phyloP scores from a whole-genome alignment of 768 basidiomycete genomes.

The Krasilnikovozyma curviuscula region DNA sequence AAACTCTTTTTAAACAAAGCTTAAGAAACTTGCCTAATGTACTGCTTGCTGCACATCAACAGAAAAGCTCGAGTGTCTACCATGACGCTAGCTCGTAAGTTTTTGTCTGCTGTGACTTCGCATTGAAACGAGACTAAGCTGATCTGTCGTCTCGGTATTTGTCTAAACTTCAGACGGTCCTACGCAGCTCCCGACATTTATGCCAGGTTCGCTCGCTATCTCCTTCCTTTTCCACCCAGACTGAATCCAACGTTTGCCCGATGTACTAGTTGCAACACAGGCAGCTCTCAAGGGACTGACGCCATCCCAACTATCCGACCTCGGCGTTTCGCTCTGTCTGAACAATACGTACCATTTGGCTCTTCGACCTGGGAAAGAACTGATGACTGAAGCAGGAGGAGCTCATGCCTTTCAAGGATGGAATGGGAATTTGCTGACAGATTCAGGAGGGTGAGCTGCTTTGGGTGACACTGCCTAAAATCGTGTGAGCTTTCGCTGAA shows the following conservation, averaged over 20 bases:
- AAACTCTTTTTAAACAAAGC: background rate
- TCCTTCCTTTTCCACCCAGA: constrained; percentile 61
- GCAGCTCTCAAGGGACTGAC: constrained; percentile 84
- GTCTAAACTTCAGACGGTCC: constrained; percentile 39
- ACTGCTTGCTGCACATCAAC: background rate
- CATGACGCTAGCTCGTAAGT: constrained; percentile 56
- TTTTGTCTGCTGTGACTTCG: constrained; percentile 22
- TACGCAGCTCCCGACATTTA: constrained; percentile 73
- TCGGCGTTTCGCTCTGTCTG: constrained; percentile 57
- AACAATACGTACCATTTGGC: constrained; percentile 85
- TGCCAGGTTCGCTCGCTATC: no score
- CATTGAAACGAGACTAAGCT: background rate
- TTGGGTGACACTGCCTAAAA: background rate
- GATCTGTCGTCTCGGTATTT: constrained; percentile 8
- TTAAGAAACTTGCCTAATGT: background rate
- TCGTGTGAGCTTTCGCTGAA: background rate
- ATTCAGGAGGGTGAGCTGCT: constrained; percentile 35
- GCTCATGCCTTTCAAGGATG: constrained; percentile 84
- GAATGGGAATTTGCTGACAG: constrained; percentile 60
- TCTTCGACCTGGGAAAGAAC: constrained; percentile 58
- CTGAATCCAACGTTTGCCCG: background rate
- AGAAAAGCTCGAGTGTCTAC: constrained; percentile 54
- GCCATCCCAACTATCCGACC: constrained; percentile 46
- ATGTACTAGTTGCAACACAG: constrained; percentile 28
- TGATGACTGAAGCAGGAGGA: constrained; percentile 55